Conservation (phyloP, 208 protist genomes). For the Herpetomonas muscarum region DNA sequence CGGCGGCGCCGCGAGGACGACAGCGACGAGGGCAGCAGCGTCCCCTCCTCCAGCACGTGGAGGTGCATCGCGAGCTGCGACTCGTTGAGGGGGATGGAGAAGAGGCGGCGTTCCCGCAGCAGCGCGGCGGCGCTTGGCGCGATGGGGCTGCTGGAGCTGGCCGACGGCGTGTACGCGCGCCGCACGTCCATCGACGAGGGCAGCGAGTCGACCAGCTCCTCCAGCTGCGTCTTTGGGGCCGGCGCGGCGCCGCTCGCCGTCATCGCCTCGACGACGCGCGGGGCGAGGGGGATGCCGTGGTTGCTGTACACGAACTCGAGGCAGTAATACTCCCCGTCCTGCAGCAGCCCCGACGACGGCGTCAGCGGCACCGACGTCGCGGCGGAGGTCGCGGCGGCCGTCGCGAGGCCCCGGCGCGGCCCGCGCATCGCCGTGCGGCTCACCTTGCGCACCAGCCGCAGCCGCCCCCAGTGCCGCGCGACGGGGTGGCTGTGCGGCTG, state of each 20-base stretch:
- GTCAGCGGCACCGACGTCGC: not conserved
- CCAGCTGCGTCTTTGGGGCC: constrained; percentile 18
- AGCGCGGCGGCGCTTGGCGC: constrained; percentile 4
- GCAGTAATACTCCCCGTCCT: constrained; percentile 15
- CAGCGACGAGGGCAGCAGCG: not conserved
- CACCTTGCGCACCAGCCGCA: constrained; percentile 40
- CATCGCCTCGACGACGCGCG: constrained; percentile 25
- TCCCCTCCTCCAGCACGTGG: constrained; percentile 52
- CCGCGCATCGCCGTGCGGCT: constrained; percentile 7
- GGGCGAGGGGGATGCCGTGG: constrained; percentile 38
- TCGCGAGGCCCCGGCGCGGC: not conserved
- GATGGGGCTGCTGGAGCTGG: not conserved
- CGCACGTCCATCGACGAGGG: constrained; percentile 30
- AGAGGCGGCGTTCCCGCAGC: constrained; percentile 51
- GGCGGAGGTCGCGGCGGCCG: not conserved
- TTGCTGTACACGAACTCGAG: constrained; percentile 71
- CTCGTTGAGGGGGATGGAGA: constrained; percentile 70
- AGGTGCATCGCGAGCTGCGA: constrained; percentile 48
- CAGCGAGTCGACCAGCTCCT: constrained; percentile 44
- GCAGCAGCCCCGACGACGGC: not conserved
- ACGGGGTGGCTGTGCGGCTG: not conserved
- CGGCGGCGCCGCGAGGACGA: not conserved
- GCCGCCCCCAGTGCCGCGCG: constrained; percentile 22
- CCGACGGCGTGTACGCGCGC: constrained; percentile 20
- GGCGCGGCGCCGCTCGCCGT: constrained; percentile 10